These are phyloP conservation scores for Stereum hirsutum DNA, from an alignment of 1,284 basidiomycete genomes.

Conservation along the genomic window DNA sequence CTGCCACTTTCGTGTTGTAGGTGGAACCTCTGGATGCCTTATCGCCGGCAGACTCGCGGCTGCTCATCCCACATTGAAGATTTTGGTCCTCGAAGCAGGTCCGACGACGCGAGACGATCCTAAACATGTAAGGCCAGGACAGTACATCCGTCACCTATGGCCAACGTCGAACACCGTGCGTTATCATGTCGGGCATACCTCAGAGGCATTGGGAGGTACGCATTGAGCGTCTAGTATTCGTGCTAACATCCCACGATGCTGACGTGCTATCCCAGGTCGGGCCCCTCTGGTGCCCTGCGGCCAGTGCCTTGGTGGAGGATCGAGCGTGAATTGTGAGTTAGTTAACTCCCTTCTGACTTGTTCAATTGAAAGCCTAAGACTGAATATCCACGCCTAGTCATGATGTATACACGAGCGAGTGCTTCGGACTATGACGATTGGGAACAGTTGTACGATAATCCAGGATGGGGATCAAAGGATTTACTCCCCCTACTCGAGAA, in stretches of 20 bases:
- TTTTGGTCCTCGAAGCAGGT: conserved; percentile 30
- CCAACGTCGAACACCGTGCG: conserved; percentile 26
- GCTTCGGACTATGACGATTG: conserved; percentile 53
- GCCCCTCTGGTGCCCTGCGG: conserved; percentile 33
- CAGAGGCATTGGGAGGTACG: conserved; percentile 31
- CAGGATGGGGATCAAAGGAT: conserved; percentile 45
- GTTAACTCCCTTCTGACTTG: background rate
- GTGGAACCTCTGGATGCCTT: conserved; percentile 31
- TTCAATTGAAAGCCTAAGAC: background rate
- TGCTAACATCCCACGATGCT: conserved; percentile 24
- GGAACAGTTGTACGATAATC: conserved; percentile 35
- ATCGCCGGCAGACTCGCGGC: conserved; percentile 30
- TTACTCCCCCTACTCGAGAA: conserved; percentile 44
- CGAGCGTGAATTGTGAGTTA: conserved; percentile 38
- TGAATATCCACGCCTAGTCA: conserved; percentile 24
- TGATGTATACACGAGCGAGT: conserved; percentile 42
- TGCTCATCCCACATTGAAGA: conserved; percentile 26
- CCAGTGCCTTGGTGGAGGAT: conserved; percentile 41
- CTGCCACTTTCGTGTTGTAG: background rate
- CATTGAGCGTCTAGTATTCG: conserved; percentile 50
- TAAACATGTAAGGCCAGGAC: conserved; percentile 35
- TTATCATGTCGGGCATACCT: conserved; percentile 27
- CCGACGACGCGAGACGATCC: conserved; percentile 26
- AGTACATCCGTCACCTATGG: conserved; percentile 25
- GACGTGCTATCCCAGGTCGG: conserved; percentile 23